phyloP scores from a whole-genome alignment of 805 yeast genomes.

The Metschnikowia henanensis region DNA sequence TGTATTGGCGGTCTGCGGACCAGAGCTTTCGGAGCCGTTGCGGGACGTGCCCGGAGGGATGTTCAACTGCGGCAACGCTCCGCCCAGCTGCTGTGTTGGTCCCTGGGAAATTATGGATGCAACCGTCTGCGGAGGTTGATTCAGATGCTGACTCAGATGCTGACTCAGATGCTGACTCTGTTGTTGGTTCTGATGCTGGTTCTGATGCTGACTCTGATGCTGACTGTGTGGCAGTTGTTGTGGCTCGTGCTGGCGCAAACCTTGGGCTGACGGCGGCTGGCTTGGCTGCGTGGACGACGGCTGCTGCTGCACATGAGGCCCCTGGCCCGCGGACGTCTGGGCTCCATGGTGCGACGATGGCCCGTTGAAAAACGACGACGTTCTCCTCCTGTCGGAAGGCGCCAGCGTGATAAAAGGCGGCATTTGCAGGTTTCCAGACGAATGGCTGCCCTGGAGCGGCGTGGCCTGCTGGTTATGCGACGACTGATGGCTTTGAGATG shows the following conservation, averaged over 20 bases:
- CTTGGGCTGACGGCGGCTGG: conserved; percentile 2
- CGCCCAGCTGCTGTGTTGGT: conserved; percentile 13
- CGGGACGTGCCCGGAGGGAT: conserved; percentile 8
- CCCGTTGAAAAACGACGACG: conserved; percentile 51
- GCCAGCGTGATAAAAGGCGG: conserved; percentile 6
- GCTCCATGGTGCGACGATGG: conserved; percentile 7
- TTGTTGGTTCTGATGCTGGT: conserved; percentile 2
- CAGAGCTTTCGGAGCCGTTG: conserved; percentile 9
- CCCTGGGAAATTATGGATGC: conserved; percentile 20
- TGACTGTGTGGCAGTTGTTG: neutral
- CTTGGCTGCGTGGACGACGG: conserved; percentile 3
- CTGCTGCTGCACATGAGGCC: conserved; percentile 6
- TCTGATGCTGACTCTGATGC: conserved; percentile 5
- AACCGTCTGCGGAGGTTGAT: conserved; percentile 14
- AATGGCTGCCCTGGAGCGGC: conserved; percentile 1
- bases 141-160: neutral
- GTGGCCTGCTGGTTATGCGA: neutral
- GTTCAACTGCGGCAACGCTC: conserved; percentile 7
- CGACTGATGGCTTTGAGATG: conserved; percentile 10
- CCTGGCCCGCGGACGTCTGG: conserved; percentile 6
- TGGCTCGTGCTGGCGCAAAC: conserved; percentile 9
- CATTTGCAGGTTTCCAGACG: conserved; percentile 3
- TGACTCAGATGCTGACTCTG: neutral
- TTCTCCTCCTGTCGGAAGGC: conserved; percentile 45
- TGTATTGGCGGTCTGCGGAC: neutral